Conservation (phyloP, 306 rosid species). For the Cicer judaicum region DNA sequence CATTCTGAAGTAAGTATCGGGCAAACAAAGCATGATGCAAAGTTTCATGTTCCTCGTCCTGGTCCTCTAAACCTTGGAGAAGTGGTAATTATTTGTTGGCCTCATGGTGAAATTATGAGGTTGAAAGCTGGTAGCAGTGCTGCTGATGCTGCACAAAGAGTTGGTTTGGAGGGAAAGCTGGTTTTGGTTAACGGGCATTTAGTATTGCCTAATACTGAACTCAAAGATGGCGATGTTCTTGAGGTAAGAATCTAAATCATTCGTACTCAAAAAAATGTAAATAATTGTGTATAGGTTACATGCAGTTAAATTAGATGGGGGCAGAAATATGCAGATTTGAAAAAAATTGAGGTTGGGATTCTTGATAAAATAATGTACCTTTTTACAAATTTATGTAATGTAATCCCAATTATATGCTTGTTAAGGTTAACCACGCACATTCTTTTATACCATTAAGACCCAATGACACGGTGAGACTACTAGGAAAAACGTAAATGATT, state of each 20-base stretch:
- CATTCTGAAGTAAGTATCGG: constrained; percentile 70
- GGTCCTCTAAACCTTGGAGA: constrained; percentile 67
- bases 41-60: constrained; percentile 36
- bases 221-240: constrained; percentile 92
- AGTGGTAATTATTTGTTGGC: constrained; percentile 90
- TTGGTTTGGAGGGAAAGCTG: constrained; percentile 84
- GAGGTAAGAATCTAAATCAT: constrained; percentile 70
- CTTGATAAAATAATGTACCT: constrained; percentile 10
- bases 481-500: too few relatives aligned
- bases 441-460: too few relatives aligned
- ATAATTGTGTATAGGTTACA: constrained; percentile 38
- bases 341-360: background rate
- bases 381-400: constrained; percentile 4
- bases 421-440: too few relatives aligned
- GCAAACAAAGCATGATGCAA: constrained; percentile 46
- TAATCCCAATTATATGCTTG: background rate
- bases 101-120: constrained; percentile 85
- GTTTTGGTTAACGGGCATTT: constrained; percentile 84
- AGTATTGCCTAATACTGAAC: constrained; percentile 77
- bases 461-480: too few relatives aligned
- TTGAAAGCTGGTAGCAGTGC: constrained; percentile 88
- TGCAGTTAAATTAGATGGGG: constrained; percentile 23
- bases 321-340: constrained; percentile 12
- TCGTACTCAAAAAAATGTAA: constrained; percentile 45
- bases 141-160: constrained; percentile 92